Evolutionary conservation across 2,329 filamentous ascomycete genomes (phyloP).

Genomic region (Colletotrichum kahawae): DNA sequence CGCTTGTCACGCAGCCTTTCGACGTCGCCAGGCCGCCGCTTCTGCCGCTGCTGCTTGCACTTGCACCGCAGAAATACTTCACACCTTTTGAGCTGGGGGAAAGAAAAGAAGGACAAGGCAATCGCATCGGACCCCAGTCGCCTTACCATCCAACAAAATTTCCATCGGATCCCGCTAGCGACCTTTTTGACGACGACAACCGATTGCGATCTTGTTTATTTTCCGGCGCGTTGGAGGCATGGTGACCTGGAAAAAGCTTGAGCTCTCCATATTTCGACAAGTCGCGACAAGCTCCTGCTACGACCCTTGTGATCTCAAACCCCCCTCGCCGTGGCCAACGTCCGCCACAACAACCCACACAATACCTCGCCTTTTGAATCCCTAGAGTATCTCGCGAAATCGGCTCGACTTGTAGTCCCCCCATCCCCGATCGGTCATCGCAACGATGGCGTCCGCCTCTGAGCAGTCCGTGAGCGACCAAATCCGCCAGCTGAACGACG

Average conservation of each 20-base stretch:
- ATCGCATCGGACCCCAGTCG: background rate
- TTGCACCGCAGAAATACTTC: background rate
- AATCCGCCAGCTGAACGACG: constrained; percentile 86
- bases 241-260: constrained; percentile 16
- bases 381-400: background rate
- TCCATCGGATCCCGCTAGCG: background rate
- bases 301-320: background rate
- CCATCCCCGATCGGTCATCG: background rate
- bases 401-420: background rate
- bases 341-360: background rate
- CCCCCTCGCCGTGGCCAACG: background rate
- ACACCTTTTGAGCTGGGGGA: background rate
- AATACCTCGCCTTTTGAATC: background rate
- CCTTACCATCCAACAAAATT: background rate
- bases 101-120: background rate
- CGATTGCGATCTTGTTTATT: background rate
- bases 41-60: background rate
- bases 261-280: constrained; percentile 22
- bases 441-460: constrained; percentile 55
- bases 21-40: constrained; percentile 2
- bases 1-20: constrained; percentile 21
- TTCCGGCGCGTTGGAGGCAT: constrained; percentile 17
- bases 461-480: constrained; percentile 70
- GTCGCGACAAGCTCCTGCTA: constrained; percentile 19
- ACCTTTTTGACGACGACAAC: background rate